phyloP scores from a whole-genome alignment of 2,329 filamentous ascomycete genomes.

The Fusarium multiceps region DNA sequence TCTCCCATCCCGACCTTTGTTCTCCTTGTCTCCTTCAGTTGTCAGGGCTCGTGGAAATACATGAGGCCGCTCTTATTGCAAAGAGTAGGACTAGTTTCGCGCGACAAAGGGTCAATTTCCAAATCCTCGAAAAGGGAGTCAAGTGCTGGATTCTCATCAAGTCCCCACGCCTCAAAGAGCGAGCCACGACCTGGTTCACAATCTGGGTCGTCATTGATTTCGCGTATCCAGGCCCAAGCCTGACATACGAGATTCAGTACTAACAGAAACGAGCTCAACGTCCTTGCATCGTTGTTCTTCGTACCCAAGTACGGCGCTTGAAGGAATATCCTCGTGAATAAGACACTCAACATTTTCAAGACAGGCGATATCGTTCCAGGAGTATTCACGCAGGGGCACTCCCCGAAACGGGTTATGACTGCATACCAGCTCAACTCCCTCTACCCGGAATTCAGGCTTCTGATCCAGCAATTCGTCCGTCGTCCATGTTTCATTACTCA shows the following conservation, averaged over 20 bases:
- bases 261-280: neutral
- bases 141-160: neutral
- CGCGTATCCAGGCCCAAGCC: neutral
- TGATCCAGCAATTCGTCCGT: neutral
- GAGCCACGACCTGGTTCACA: neutral
- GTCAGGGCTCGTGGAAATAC: neutral
- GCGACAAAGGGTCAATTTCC: neutral
- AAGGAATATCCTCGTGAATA: neutral
- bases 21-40: neutral
- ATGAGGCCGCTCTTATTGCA: no score
- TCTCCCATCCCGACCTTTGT: neutral
- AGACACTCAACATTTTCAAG: no score
- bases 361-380: no score
- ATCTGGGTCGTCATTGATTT: no score
- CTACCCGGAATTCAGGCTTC: neutral
- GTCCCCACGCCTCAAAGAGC: neutral
- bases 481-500: neutral
- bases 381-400: no score
- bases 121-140: neutral
- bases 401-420: fast-evolving
- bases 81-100: no score
- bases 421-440: neutral
- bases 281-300: neutral
- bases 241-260: neutral
- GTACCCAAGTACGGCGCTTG: neutral